phyloP scores from a whole-genome alignment of 2,329 filamentous ascomycete genomes.

The Diaporthe citriasiana region DNA sequence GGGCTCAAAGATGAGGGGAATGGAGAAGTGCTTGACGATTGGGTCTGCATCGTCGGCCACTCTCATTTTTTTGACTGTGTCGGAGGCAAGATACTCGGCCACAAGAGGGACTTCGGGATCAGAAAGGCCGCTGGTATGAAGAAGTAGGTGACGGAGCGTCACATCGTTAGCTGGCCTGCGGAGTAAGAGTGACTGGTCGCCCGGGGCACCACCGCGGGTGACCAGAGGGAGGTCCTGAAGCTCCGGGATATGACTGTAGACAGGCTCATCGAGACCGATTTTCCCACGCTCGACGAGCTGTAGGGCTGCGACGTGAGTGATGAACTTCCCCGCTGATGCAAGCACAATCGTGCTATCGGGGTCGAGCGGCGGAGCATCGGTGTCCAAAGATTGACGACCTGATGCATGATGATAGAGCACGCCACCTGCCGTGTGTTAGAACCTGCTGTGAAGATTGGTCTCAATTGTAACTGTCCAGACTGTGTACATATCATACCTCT shows the following conservation, averaged over 20 bases:
- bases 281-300: not conserved
- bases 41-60: not conserved
- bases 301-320: not conserved
- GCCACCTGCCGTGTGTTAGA: not conserved
- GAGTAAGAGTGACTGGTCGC: not conserved
- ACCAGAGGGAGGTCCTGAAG: not conserved
- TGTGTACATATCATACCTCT: not conserved
- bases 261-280: constrained; percentile 3
- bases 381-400: not conserved
- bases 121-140: constrained; percentile 13
- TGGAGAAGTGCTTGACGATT: constrained; percentile 1
- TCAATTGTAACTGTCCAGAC: too few species aligned
- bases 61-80: not conserved
- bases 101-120: not conserved
- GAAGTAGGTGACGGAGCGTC: constrained; percentile 13
- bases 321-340: not conserved
- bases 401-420: constrained; percentile 4
- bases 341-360: not conserved
- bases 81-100: not conserved
- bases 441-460: not conserved
- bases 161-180: not conserved
- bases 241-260: not conserved
- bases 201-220: not conserved
- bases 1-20: constrained; percentile 1
- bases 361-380: not conserved